These are phyloP conservation scores for Pseudocercospora vitis DNA, from an alignment of 2,329 filamentous ascomycete genomes.

Conservation along the genomic window DNA sequence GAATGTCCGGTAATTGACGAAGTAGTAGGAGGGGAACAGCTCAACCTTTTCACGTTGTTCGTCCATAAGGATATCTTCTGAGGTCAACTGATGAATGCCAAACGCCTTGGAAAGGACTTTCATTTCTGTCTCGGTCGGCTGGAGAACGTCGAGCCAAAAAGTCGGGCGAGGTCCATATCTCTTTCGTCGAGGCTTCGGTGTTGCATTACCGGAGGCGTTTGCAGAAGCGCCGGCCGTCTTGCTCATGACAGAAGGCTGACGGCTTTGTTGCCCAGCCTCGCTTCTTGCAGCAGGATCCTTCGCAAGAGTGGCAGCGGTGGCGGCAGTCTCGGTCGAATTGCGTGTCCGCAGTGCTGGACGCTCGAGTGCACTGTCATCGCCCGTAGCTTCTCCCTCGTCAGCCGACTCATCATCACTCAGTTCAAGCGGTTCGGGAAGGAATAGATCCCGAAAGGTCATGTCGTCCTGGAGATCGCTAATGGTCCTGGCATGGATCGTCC, in stretches of 20 bases:
- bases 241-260: constrained; percentile 15
- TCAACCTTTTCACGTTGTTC: constrained; percentile 98
- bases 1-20: constrained; percentile 97
- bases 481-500: constrained; percentile 92
- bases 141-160: constrained; percentile 94
- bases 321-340: constrained; percentile 11
- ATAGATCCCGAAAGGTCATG: constrained; percentile 79
- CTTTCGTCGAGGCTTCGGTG: constrained; percentile 39
- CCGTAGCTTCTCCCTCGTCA: constrained; percentile 55
- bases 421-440: constrained; percentile 80
- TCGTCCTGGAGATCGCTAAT: constrained; percentile 90
- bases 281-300: constrained; percentile 4
- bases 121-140: constrained; percentile 93
- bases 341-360: constrained; percentile 20
- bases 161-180: constrained; percentile 76
- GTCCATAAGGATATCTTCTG: constrained; percentile 96
- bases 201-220: constrained; percentile 26
- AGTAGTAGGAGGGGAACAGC: constrained; percentile 95
- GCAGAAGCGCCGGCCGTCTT: constrained; percentile 20
- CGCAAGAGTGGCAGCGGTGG: not conserved
- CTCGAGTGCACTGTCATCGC: constrained; percentile 39
- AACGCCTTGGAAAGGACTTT: constrained; percentile 89
- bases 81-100: constrained; percentile 90
- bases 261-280: not conserved
- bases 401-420: constrained; percentile 67